A percentile compares a stretch with the other conserved stretches of the same genome.
Evolutionary conservation across 1,284 basidiomycete species (phyloP).

Genomic region (Polyporus tsugae): DNA sequence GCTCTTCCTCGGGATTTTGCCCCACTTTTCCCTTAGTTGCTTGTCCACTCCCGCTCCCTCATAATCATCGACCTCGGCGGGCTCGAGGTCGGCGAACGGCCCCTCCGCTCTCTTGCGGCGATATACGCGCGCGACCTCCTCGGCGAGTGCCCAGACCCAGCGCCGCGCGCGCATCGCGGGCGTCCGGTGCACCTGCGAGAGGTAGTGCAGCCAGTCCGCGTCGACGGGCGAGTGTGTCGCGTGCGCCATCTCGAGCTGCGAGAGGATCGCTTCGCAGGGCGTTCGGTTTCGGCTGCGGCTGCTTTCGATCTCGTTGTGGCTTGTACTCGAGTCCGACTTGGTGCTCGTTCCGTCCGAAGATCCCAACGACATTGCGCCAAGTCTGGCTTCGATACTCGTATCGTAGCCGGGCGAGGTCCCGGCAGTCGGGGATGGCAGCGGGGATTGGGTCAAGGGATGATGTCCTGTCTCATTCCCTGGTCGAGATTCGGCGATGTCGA

Average conservation of each 20-base stretch:
- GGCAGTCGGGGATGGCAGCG: background rate
- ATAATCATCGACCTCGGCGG: background rate
- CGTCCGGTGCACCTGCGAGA: constrained; percentile 37
- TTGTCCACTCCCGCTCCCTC: background rate
- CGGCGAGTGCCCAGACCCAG: constrained; percentile 37
- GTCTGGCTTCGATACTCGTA: background rate
- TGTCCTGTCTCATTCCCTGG: background rate
- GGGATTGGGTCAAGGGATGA: background rate
- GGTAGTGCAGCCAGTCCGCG: constrained; percentile 41
- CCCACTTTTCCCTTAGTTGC: background rate
- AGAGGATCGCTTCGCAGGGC: background rate
- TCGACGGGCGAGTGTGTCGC: constrained; percentile 28
- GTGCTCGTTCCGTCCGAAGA: background rate
- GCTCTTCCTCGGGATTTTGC: constrained; percentile 12
- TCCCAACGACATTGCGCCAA: background rate
- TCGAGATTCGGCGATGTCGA: background rate
- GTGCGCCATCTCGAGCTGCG: constrained; percentile 30
- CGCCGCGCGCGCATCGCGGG: constrained; percentile 39
- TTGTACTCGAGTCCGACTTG: background rate
- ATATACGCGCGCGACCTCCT: constrained; percentile 19
- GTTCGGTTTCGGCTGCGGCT: background rate
- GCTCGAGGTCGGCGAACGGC: constrained; percentile 18
- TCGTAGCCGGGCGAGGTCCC: background rate
- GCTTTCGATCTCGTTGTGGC: too few relatives aligned
- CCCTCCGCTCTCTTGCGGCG: constrained; percentile 18